Evolutionary conservation across 768 basidiomycete genomes (phyloP), one percentile per base, ranked within the genome.

Genomic region (Crucibulum laeve): DNA sequence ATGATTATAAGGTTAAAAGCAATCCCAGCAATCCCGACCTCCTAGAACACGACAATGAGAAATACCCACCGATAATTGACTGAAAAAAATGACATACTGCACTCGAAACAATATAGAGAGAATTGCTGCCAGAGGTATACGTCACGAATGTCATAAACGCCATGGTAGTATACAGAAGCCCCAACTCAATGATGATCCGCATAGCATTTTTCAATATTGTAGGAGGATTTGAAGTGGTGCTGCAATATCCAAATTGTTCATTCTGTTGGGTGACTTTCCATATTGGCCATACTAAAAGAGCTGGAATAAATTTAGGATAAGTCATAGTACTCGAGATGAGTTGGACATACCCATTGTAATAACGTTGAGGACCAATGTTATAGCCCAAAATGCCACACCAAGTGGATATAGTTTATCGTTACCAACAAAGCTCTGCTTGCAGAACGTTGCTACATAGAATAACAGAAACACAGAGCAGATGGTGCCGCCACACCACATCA

Each of bases 1-100:
- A 61, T 56, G 48, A 59, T 56, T 44, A 62, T 62, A 13, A 62
- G 46, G 44, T 60, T 57, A 51, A 62, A 60, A 11, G 57, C 51
- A 38, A 62, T 57, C 14, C 57, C 57, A 17, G 55, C 49, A 17
- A 55, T 44, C 38, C 55, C 48, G 14, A 53, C 42, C 42, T 55
- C 42, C 55, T 56, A 19, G 3, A 3, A 37, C 11, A 10, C 11
- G 10, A 19, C 30, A 14, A 18, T 25, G 32, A 24, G 28, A 17
- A 22, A 44, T 33, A 8, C 7, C 22, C 32, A 47, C 25, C 21
- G 19, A 4, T 15, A 32, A 11, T 13, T 13, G 24, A 34, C 5
- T 25, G 25, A 5, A 5, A 25, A 10, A 5, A 14, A 32, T 3
- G n/a, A 42, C 48, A 4, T 45, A 63, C 62, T 17, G 48, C 47